Base-by-base conservation (phyloP, 1,284 basidiomycete species). In the Fomitiporia mediterranea region DNA sequence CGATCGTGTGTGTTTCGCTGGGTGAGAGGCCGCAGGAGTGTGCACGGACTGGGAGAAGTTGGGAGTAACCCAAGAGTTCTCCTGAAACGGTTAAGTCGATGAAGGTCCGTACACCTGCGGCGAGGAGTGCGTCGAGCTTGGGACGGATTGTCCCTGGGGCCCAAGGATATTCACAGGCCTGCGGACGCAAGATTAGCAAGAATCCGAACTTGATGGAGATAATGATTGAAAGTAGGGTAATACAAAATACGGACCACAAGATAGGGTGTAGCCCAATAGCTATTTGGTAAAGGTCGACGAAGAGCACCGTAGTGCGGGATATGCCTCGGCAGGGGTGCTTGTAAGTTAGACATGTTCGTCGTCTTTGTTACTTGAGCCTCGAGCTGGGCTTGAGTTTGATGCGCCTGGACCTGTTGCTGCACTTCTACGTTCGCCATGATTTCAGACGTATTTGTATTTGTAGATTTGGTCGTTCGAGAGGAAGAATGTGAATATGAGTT, bases 141-240 rank as follows among this genome's bases (percentile, higher is more conserved):
- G 60, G 76, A 69, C 46, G 65, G 66, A 9, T 65, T 58, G 68
- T 74, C 62, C 57, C 60, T 9, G 86, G 82, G 43, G 82, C 74
- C 79, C 83, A 89, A 0, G 87, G 87, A 66, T 89, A 89, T 66
- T 90, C 86, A 76, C 85, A 88, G 0, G 85, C 86, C 39, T 42
- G 17, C 23, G 39, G 13, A 5, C 5, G 17, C 13, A 37, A 17
- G 11, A 37, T 37, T 11, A 37, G 17, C 35, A 37, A 37, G 6
- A 17, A 17, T 3, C 11, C 17, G 35, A 37, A 37, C 23, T 11
- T 9, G n/a, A 19, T 19, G 17, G 21, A 40, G 8, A 21, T 42
- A 3, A 42, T 15, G 8, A 19, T 42, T 15, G 39, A 17, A 19
- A 42, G 39, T 21, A 8, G 39, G 23, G 23, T 42, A 42, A 19